phyloP scores from a whole-genome alignment of 2,329 filamentous ascomycete species.

The Colletotrichum acutatum region DNA sequence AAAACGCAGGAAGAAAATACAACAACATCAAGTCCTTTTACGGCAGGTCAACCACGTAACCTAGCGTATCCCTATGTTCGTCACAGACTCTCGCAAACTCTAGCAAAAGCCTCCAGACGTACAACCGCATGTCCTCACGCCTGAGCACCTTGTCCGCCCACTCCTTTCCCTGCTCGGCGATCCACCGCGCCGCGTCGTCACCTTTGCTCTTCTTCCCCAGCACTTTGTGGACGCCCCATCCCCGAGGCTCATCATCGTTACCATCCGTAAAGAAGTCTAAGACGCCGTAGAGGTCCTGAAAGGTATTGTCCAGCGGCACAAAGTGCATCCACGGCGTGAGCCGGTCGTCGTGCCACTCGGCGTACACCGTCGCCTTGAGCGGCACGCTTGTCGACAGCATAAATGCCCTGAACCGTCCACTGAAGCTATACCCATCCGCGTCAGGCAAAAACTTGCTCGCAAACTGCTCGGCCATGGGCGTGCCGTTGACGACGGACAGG shows the following conservation, averaged over 20 bases:
- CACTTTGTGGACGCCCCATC: conserved; percentile 25
- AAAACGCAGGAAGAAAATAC: not conserved
- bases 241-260: conserved; percentile 36
- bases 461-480: conserved; percentile 61
- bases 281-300: conserved; percentile 72
- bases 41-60: conserved; percentile 55
- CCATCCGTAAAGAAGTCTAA: conserved; percentile 74
- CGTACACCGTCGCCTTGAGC: conserved; percentile 78
- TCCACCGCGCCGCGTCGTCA: conserved; percentile 67
- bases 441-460: conserved; percentile 75
- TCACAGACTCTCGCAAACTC: conserved; percentile 66
- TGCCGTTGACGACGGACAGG: conserved; percentile 44
- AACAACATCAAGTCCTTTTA: not conserved
- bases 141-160: conserved; percentile 73
- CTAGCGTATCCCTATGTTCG: conserved; percentile 54
- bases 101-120: conserved; percentile 69
- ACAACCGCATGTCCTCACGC: conserved; percentile 74
- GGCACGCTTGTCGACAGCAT: conserved; percentile 72
- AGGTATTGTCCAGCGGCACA: conserved; percentile 76
- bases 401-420: conserved; percentile 71
- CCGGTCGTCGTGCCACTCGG: conserved; percentile 80
- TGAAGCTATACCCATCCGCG: conserved; percentile 73
- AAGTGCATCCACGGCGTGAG: conserved; percentile 79
- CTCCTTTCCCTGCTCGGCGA: conserved; percentile 67
- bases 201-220: conserved; percentile 43